Base-by-base conservation (phyloP, 202 grass and related monocot species). In the Bolboschoenoplectus hybrid region DNA sequence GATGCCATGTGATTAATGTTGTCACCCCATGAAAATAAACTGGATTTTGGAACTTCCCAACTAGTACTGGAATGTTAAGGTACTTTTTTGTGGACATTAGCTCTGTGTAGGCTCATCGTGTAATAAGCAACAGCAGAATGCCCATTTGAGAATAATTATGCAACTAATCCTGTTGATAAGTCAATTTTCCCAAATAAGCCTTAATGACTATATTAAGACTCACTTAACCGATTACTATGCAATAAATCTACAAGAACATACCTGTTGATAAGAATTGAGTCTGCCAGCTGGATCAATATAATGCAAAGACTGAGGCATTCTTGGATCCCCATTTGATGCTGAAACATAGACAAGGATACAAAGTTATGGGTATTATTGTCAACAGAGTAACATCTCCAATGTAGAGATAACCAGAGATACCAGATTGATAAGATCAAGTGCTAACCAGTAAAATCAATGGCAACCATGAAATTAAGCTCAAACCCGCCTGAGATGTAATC, bases 401-500 rank as follows among this genome's bases (percentile, higher is more conserved):
- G 70, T 58, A 8, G 5, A 79, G 35, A 76, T 78, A 60, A 79
- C 36, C 41, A 7, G 0, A 65, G 80, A 65, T 43, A 65, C 8
- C 32, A 32, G 26, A 57, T 81, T 61, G 49, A 6, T 55, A 32
- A 75, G 2, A 80, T 70, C 34, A 62, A 55, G 3, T 80, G 57
- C 85, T 90, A 63, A 99, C 97, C 97, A 80, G 97, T 99, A 85
- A 97, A 99, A 88, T 99, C 97, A 17, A 99, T 69, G 82, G 97
- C 97, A 66, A 93, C 92, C 97, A 99, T 97, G 80, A 99, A 99
- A 87, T 99, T 99, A 44, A 99, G 85, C 79, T 99, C 97, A 89
- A 99, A 99, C 51, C 97, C 92, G 34, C 84, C 92, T 63, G 93
- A 99, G 82, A 99, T 94, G 55, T 99, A 99, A 83, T 99, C 97